Evolutionary conservation across 371 early-diverging fungal genomes (phyloP), one percentile per base, ranked within the genome.

Genomic region (Mortierella sp.): DNA sequence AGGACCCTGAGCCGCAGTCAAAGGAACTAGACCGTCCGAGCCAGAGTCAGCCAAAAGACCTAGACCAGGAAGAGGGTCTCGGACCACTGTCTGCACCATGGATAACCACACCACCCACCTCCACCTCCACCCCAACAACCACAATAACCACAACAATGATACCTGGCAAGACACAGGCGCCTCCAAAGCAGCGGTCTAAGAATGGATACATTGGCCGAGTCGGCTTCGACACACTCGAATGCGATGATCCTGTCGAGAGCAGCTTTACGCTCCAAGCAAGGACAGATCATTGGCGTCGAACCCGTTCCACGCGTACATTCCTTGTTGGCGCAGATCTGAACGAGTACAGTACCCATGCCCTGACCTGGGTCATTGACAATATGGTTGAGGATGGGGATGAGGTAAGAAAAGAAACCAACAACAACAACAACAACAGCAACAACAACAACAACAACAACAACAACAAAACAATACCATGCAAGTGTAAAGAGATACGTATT

Each of bases 381-480:
- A 82, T 87, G 60, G 84, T 89, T 71, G 89, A 89, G 55, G 87
- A 88, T 66, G 88, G 88, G 12, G 89, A 89, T 75, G 89, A 89
- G 69, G 69, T 89, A 58, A 84, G 68, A 25, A 18, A 16, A 45
- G 37, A 37, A 37, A n/a, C n/a, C n/a, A n/a, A n/a, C n/a, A n/a
- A n/a, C n/a, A n/a, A n/a, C n/a, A n/a, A n/a, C n/a, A n/a, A n/a
- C n/a, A n/a, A n/a, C n/a, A n/a, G n/a, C n/a, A n/a, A n/a, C n/a
- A n/a, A n/a, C n/a, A n/a, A n/a, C n/a, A n/a, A n/a, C n/a, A n/a
- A n/a, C n/a, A n/a, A n/a, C n/a, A n/a, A n/a, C n/a, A n/a, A n/a
- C n/a, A 37, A 37, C 3, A 37, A 37, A 37, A 37, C 37, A 37
- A 37, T 37, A n/a, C n/a, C n/a, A n/a, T n/a, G n/a, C n/a, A n/a